phyloP scores from a whole-genome alignment of 805 yeast species.

The Pichia membranifaciens region DNA sequence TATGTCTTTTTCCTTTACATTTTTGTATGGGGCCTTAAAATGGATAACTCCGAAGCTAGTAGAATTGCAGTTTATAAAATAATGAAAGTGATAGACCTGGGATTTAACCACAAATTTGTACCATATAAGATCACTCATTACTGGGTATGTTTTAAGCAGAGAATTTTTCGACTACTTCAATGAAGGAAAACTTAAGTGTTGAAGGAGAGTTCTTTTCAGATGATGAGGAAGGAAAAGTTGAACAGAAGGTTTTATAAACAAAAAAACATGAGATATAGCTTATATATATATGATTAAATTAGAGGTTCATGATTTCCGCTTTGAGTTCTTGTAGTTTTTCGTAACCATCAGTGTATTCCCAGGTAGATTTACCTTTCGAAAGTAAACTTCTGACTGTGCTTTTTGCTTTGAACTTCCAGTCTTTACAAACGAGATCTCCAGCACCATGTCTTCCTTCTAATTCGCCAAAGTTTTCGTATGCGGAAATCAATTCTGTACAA shows the following conservation, averaged over 20 bases:
- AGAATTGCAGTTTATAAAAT: slow-evolving; percentile 26
- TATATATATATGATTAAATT: slow-evolving; percentile 1
- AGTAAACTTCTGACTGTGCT: slow-evolving; percentile 65
- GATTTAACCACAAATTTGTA: neutral
- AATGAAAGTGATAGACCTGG: slow-evolving; percentile 19
- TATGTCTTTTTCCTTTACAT: slow-evolving; percentile 32
- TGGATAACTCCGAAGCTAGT: slow-evolving; percentile 34
- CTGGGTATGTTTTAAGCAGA: neutral
- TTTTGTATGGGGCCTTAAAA: slow-evolving; percentile 34
- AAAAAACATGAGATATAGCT: neutral
- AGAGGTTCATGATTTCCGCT: slow-evolving; percentile 31
- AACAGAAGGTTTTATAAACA: neutral
- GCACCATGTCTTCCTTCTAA: slow-evolving; percentile 72
- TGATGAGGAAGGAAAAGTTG: neutral
- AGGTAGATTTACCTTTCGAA: slow-evolving; percentile 69
- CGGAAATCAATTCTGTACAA: slow-evolving; percentile 73
- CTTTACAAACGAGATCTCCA: slow-evolving; percentile 81
- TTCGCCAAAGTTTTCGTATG: slow-evolving; percentile 85
- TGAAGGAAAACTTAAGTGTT: neutral
- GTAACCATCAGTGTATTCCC: slow-evolving; percentile 84
- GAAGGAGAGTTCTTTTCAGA: neutral
- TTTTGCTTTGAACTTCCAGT: slow-evolving; percentile 84
- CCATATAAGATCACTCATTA: neutral
- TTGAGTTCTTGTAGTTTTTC: slow-evolving; percentile 51
- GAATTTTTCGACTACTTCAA: neutral